A percentile compares a stretch with the other conserved stretches of the same genome.
phyloP scores from a whole-genome alignment of 768 basidiomycete species.

The Leccinum sublutescens region DNA sequence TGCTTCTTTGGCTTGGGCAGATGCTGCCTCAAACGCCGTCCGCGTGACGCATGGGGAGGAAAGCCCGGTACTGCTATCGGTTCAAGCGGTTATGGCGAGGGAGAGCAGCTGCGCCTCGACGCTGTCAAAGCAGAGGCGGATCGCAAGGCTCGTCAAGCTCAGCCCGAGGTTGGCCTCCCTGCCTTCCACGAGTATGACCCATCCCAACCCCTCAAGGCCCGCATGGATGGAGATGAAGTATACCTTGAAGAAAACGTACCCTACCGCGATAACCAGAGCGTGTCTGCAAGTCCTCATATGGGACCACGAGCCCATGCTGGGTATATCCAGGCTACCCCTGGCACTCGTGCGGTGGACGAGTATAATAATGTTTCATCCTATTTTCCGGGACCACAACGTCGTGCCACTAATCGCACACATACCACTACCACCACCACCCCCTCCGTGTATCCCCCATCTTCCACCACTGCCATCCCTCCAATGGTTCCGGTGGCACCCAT shows the following conservation, averaged over 20 bases:
- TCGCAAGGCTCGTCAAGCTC: constrained; percentile 66
- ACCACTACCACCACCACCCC: constrained; percentile 42
- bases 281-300: constrained; percentile 19
- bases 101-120: constrained; percentile 72
- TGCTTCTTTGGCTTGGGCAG: constrained; percentile 84
- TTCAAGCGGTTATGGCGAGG: constrained; percentile 37
- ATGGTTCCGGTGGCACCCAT: constrained; percentile 7
- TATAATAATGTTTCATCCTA: constrained; percentile 57
- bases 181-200: constrained; percentile 67
- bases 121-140: constrained; percentile 87
- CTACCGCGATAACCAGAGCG: constrained; percentile 33
- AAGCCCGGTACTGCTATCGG: constrained; percentile 31
- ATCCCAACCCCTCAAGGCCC: constrained; percentile 61
- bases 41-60: constrained; percentile 39
- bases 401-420: constrained; percentile 39
- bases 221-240: constrained; percentile 54
- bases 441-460: constrained; percentile 35
- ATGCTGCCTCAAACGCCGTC: constrained; percentile 72
- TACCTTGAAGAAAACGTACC: constrained; percentile 51
- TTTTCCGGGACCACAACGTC: constrained; percentile 43
- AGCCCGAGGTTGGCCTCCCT: constrained; percentile 66
- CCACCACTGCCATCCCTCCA: constrained; percentile 21
- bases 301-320: constrained; percentile 44
- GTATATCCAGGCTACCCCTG: constrained; percentile 62
- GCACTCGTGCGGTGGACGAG: constrained; percentile 72